phyloP scores from a whole-genome alignment of 495 filamentous ascomycete genomes.

The Hypoxylon trugodes region DNA sequence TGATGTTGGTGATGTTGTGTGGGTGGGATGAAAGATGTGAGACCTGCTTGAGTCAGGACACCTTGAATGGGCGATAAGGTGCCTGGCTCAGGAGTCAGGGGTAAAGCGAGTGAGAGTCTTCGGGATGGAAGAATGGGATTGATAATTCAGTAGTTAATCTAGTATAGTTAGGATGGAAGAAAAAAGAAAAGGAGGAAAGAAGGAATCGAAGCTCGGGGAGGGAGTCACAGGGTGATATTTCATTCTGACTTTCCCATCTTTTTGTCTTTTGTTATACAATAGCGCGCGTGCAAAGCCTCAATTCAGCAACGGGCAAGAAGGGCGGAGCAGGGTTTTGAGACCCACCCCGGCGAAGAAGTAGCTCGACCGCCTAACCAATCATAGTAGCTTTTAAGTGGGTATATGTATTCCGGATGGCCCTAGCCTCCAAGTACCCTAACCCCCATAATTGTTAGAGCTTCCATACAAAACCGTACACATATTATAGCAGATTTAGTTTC shows the following conservation, averaged over 20 bases:
- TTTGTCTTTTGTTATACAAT: conserved; percentile 31
- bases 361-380: conserved; percentile 19
- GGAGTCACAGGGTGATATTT: conserved; percentile 63
- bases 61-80: conserved; percentile 25
- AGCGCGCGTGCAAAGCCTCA: conserved; percentile 42
- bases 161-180: conserved; percentile 14
- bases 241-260: conserved; percentile 40
- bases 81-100: conserved; percentile 35
- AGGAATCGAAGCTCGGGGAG: conserved; percentile 44
- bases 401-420: not conserved
- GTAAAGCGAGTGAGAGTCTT: conserved; percentile 33
- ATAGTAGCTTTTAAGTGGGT: not conserved
- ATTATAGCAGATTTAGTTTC: conserved; percentile 10
- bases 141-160: not conserved
- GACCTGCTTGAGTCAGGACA: conserved; percentile 24
- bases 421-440: conserved; percentile 12
- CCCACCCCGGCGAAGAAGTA: conserved; percentile 37
- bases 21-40: not conserved
- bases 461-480: not conserved
- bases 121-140: conserved; percentile 12
- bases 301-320: conserved; percentile 31
- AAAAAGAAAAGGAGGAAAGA: conserved; percentile 42
- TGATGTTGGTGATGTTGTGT: not conserved
- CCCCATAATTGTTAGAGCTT: conserved; percentile 15
- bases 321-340: conserved; percentile 42